phyloP scores from a whole-genome alignment of 2,329 filamentous ascomycete species.

The Xylaria sp. region DNA sequence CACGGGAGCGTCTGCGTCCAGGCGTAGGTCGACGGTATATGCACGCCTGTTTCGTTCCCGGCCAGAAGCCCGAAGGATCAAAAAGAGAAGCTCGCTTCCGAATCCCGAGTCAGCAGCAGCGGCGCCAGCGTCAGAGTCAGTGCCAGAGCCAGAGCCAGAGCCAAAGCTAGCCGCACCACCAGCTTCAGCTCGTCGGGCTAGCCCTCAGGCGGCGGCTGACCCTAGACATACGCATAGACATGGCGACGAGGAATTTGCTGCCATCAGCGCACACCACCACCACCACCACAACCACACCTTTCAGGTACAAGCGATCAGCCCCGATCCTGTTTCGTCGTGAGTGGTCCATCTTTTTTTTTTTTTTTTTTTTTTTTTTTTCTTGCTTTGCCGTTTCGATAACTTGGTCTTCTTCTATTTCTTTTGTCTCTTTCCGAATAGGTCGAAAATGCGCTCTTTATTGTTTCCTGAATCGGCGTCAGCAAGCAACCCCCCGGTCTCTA shows the following conservation, averaged over 20 bases:
- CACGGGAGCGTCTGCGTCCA: constrained; percentile 28
- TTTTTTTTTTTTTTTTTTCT: constrained; percentile 13
- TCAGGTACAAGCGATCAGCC: constrained; percentile 26
- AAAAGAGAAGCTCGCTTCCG: constrained; percentile 42
- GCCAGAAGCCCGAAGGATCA: constrained; percentile 41
- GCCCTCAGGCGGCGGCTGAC: constrained; percentile 7
- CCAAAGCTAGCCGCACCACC: constrained; percentile 3
- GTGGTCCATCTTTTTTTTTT: constrained; percentile 31
- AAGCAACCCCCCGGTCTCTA: background rate
- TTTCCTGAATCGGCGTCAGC: constrained; percentile 10
- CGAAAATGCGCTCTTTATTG: constrained; percentile 26
- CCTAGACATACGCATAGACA: constrained; percentile 2
- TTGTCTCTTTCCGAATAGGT: constrained; percentile 38
- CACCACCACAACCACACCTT: constrained; percentile 4
- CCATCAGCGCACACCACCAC: background rate
- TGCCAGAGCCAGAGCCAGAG: constrained; percentile 14
- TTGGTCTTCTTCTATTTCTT: constrained; percentile 7
- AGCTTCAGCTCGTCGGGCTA: constrained; percentile 20
- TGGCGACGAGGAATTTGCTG: constrained; percentile 9
- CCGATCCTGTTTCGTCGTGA: constrained; percentile 42
- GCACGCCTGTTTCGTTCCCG: constrained; percentile 42
- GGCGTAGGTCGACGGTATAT: constrained; percentile 26
- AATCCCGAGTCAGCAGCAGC: constrained; percentile 1
- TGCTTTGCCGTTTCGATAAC: background rate
- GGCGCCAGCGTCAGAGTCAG: background rate